Percentiles rank a stretch among this genome's conserved stretches.
These are phyloP conservation scores for Acacia melanoxylon DNA, from an alignment of 306 rosid species.

Conservation along the genomic window DNA sequence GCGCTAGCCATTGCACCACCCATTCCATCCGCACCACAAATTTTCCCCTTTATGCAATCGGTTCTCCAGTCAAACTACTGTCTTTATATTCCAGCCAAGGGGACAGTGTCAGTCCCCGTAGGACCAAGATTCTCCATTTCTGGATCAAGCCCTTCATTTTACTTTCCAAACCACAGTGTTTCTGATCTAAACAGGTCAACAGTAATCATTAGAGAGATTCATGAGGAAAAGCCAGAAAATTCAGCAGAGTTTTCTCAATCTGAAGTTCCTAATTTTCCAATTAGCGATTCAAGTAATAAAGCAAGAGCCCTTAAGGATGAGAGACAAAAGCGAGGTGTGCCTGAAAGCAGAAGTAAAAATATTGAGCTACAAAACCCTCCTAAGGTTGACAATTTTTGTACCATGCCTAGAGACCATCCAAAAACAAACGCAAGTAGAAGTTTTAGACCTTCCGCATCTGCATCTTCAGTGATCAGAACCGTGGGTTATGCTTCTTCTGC, in stretches of 20 bases:
- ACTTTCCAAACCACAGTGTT: slow-evolving; percentile 46
- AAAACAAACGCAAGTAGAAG: slow-evolving; percentile 41
- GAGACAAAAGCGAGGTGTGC: slow-evolving; percentile 38
- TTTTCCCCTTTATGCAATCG: slow-evolving; percentile 68
- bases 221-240: slow-evolving; percentile 60
- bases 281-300: slow-evolving; percentile 35
- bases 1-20: slow-evolving; percentile 57
- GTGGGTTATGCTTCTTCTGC: slow-evolving; percentile 36
- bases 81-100: slow-evolving; percentile 60
- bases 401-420: slow-evolving; percentile 36
- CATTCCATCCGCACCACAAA: slow-evolving; percentile 47
- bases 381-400: slow-evolving; percentile 26
- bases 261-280: slow-evolving; percentile 31
- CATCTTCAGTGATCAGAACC: slow-evolving; percentile 49
- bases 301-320: slow-evolving; percentile 35
- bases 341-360: slow-evolving; percentile 35
- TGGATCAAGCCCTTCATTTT: slow-evolving; percentile 55
- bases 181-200: slow-evolving; percentile 56
- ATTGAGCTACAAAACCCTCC: slow-evolving; percentile 39
- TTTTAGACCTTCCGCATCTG: slow-evolving; percentile 43
- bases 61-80: slow-evolving; percentile 53
- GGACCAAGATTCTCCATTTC: slow-evolving; percentile 51
- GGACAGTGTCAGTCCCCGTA: slow-evolving; percentile 47
- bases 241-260: slow-evolving; percentile 29
- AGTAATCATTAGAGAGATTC: slow-evolving; percentile 76